Percentiles rank a stretch among this genome's conserved stretches.
Evolutionary conservation across 108 stramenopile species (phyloP).

Genomic region (Schizochytrium sp.): DNA sequence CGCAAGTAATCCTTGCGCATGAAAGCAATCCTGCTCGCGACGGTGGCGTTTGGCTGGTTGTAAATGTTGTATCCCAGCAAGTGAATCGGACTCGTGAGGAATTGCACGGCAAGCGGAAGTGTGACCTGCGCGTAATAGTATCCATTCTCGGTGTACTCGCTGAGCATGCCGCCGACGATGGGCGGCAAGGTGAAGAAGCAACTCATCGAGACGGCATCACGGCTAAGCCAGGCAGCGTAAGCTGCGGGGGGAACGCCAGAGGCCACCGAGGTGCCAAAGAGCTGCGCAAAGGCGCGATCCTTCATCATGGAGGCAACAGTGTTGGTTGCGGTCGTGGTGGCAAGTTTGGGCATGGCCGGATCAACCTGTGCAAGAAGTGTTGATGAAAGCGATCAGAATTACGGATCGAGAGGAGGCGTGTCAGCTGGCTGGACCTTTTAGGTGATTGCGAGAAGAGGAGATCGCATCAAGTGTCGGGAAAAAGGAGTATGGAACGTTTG

Average conservation of each 20-base stretch:
- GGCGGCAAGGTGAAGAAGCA: constrained; percentile 22
- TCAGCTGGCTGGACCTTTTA: no score
- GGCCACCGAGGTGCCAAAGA: constrained; percentile 18
- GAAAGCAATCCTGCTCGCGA: background rate
- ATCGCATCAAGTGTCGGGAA: no score
- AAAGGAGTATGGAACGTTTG: no score
- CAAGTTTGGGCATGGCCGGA: constrained; percentile 12
- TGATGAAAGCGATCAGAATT: no score
- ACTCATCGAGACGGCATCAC: constrained; percentile 21
- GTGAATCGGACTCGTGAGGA: constrained; percentile 20
- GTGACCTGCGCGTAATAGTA: constrained; percentile 10
- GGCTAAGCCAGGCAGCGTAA: background rate
- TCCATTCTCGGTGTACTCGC: background rate
- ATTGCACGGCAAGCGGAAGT: constrained; percentile 7
- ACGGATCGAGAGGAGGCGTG: no score
- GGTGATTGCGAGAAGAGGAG: no score
- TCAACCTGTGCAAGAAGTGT: background rate
- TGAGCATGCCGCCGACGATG: background rate
- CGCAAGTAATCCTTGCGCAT: background rate
- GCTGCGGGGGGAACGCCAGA: background rate
- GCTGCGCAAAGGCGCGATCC: constrained; percentile 24
- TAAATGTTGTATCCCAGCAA: constrained; percentile 19
- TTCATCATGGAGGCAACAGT: constrained; percentile 19
- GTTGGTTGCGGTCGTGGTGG: constrained; percentile 9
- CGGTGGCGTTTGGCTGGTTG: constrained; percentile 2